A percentile compares a stretch with the other conserved stretches of the same genome.
phyloP scores from a whole-genome alignment of 768 basidiomycete genomes.

The Strobilomyces dryophilus region DNA sequence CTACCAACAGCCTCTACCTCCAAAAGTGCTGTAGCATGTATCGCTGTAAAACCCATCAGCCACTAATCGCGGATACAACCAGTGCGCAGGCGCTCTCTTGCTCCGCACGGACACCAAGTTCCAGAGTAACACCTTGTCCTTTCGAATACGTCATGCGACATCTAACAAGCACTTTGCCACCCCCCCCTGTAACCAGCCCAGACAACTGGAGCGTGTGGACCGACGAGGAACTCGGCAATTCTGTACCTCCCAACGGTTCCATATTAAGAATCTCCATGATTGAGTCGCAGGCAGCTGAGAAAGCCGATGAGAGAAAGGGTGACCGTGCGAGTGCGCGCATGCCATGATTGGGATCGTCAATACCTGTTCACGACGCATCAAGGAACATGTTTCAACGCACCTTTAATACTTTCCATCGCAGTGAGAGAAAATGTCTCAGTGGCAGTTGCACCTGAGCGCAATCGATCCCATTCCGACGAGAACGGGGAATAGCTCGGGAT shows the following conservation, averaged over 20 bases:
- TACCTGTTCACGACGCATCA: constrained; percentile 8
- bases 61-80: constrained; percentile 86
- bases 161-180: constrained; percentile 92
- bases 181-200: constrained; percentile 86
- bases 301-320: constrained; percentile 7
- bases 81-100: constrained; percentile 81
- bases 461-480: constrained; percentile 90
- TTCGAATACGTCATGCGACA: constrained; percentile 93
- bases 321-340: constrained; percentile 12
- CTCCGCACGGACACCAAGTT: constrained; percentile 89
- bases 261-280: constrained; percentile 95
- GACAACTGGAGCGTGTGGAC: constrained; percentile 95
- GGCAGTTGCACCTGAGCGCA: constrained; percentile 69
- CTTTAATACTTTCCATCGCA: constrained; percentile 91
- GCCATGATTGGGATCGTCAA: constrained; percentile 18
- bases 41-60: constrained; percentile 32
- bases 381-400: constrained; percentile 41
- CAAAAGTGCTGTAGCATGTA: background rate
- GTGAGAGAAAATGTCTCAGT: constrained; percentile 94
- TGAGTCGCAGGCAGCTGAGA: constrained; percentile 88
- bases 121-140: constrained; percentile 89
- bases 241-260: constrained; percentile 93
- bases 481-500: constrained; percentile 93
- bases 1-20: constrained; percentile 10
- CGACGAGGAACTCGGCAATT: constrained; percentile 72